Evolutionary conservation across 371 early-diverging fungal species (phyloP), one percentile per base, ranked within the genome.

Genomic region (Blastocladiella emersonii): DNA sequence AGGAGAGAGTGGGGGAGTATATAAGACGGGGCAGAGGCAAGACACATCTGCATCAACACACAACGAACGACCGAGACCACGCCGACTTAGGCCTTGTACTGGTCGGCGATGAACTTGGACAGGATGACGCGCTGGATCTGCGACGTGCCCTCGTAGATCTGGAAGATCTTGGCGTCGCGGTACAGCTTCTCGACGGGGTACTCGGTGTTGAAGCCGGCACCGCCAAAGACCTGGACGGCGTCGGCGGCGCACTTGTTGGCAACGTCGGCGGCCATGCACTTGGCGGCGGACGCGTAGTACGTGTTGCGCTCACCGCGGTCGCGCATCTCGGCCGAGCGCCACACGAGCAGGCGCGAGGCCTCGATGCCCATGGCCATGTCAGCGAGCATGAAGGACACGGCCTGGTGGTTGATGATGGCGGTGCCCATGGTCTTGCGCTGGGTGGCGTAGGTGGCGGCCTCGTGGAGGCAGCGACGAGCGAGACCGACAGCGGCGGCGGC

Each of bases 361-460:
- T 96, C 95, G 51, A 89, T 83, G 65, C 92, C 90, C 30, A 71
- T 76, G 32, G 92, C 93, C 93, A 93, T 94, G 73, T 96, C 95
- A 12, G 97, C 97, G 34, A 96, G 79, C 95, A 93, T 95, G 70
- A 94, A 94, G 0, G 90, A 81, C 32, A 95, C 82, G 35, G 93
- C 93, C 74, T 94, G 95, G 74, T 95, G 94, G 56, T 89, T 82
- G 30, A 88, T 78, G 62, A 96, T 93, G 48, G 81, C 80, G 71
- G 85, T 88, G 61, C 95, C 95, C 94, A 96, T 93, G 8, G 95
- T 94, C 78, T 92, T 93, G 66, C 97, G 85, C 68, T 96, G 92
- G 67, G 90, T 68, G 0, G 93, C 69, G 74, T 94, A 96, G 61
- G 82, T 84, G 41, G 90, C 77, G 1, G 95, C 92, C 73, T 96